A percentile compares a stretch with the other conserved stretches of the same genome.
phyloP scores from a whole-genome alignment of 202 grass and related monocot genomes.

The Saccharum hybrid region DNA sequence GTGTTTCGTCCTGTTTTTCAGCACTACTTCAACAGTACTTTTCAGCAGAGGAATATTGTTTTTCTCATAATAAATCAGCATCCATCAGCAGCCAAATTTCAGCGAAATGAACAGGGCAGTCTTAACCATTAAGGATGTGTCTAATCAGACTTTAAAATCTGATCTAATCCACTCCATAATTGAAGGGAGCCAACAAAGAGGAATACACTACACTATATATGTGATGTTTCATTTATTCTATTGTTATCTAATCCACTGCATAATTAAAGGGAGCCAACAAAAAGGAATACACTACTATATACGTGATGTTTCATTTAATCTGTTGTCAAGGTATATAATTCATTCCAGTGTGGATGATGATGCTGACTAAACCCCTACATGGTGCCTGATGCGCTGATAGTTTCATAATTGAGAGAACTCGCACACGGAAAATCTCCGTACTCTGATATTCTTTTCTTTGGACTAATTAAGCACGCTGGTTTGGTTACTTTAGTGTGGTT shows the following conservation, averaged over 20 bases:
- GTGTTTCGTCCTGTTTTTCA: no score
- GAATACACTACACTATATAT: neutral
- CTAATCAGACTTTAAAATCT: neutral
- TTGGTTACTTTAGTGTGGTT: neutral
- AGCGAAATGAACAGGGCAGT: no score
- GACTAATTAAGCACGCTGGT: neutral
- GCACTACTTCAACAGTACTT: no score
- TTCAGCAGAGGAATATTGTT: no score
- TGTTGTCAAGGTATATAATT: neutral
- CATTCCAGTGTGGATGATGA: neutral
- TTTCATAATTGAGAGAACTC: neutral
- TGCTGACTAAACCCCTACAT: neutral
- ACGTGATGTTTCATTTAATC: neutral
- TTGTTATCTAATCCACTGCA: neutral
- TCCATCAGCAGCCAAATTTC: no score
- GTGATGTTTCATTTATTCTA: neutral
- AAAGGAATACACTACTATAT: no score
- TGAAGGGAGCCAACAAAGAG: neutral
- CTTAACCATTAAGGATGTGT: neutral
- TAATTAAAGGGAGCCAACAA: no score
- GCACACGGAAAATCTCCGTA: neutral
- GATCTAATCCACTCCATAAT: neutral
- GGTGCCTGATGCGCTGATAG: neutral
- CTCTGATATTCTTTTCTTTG: no score
- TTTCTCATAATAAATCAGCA: no score